Base-by-base conservation (phyloP, 2,329 filamentous ascomycete genomes). In the Teratosphaeria zuluensis region DNA sequence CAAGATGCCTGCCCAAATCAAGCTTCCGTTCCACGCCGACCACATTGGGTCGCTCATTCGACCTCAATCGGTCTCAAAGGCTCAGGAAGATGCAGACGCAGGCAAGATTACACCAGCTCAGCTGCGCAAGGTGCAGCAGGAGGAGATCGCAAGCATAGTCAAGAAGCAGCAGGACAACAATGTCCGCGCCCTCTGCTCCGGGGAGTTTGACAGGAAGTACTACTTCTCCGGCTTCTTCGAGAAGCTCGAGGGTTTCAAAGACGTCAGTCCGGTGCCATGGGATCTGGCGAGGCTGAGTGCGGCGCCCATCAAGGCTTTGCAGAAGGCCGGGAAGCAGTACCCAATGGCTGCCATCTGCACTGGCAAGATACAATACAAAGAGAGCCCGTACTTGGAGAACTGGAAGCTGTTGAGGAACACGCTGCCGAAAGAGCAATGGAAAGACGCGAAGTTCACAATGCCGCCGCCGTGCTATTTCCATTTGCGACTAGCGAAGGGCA, bases 11-110 rank as follows among this genome's bases (percentile, higher is more conserved):
- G 42, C 42, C 5, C 42, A 19, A 21, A 66, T 74, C 62, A 72
- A 75, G 61, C 81, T 83, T 51, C 86, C 84, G 55, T 89, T 88
- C 74, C 81, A 87, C 69, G 85, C 86, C 60, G 87, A 90, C 74
- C 87, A 90, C 65, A 81, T 89, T 63, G 87, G 87, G 56, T 89
- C 86, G 16, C 77, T 90, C 54, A 81, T 89, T 59, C 84, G 87
- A 33, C 86, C 87, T 0, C 72, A 82, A 56, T 74, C 80, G 56
- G 80, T 90, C 30, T 77, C 87, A 14, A 76, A 82, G 53, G 81
- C 81, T 54, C 79, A 87, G 72, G 75, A 79, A 63, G 70, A 80
- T 69, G 72, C 79, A 60, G 78, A 85, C 63, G 80, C 83, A 57
- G 82, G 82, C 59, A 75, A 81, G 64, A 70, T 80, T 51, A 74